These are phyloP conservation scores for Pinus albicaulis DNA, from an alignment of 75 land plant species.

Conservation along the genomic window DNA sequence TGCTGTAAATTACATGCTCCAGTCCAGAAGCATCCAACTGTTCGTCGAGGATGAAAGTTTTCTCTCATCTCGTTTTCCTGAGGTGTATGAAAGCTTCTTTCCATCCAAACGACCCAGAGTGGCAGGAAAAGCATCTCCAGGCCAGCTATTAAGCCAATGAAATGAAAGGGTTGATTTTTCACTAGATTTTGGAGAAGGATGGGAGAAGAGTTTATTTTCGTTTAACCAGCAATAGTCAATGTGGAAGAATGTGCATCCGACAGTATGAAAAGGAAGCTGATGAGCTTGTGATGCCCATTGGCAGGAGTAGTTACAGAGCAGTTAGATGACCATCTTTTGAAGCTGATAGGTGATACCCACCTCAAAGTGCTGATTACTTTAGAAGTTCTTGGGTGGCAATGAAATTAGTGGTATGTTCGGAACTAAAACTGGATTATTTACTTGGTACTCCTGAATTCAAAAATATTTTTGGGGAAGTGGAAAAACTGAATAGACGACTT, in stretches of 20 bases:
- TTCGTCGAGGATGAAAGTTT: constrained; percentile 48
- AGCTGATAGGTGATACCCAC: neutral
- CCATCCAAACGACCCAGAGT: neutral
- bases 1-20: constrained; percentile 28
- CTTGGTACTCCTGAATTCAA: neutral
- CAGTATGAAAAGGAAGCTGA: no score
- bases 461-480: neutral
- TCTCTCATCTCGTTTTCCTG: neutral
- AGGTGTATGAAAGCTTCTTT: neutral
- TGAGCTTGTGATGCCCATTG: no score
- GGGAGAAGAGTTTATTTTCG: constrained; percentile 14
- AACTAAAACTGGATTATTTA: neutral
- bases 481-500: neutral
- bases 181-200: neutral
- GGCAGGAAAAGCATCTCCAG: no score
- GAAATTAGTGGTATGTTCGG: neutral
- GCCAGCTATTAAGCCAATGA: no score
- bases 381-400: neutral
- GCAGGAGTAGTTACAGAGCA: no score
- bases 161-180: no score
- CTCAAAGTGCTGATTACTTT: neutral
- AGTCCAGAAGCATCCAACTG: constrained; percentile 32
- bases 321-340: neutral
- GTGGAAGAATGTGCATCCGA: no score
- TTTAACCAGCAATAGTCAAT: no score